A percentile compares a stretch with the other conserved stretches of the same genome.
Conservation (phyloP, 768 basidiomycete species). For the Lactifluus hygrophoroides region DNA sequence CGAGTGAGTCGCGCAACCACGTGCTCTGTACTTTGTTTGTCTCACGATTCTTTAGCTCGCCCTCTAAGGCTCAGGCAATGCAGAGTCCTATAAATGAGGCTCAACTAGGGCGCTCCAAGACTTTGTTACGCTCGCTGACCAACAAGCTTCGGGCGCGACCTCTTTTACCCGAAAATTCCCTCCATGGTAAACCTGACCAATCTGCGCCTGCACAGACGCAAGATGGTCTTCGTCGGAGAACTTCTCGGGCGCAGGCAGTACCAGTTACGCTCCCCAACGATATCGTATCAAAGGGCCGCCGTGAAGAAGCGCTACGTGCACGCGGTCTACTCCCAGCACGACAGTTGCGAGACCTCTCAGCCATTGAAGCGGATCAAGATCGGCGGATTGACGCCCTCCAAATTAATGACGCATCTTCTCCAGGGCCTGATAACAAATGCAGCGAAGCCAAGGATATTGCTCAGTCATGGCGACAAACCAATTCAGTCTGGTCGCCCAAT, state of each 20-base stretch:
- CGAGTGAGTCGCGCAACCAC: background rate
- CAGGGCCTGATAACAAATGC: background rate
- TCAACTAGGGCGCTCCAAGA: background rate
- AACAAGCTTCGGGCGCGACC: constrained; percentile 7
- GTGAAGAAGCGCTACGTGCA: constrained; percentile 16
- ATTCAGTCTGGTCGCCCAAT: background rate
- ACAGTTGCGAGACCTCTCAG: constrained; percentile 1
- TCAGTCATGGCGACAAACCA: constrained; percentile 4
- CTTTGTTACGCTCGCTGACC: constrained; percentile 1
- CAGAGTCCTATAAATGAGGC: background rate
- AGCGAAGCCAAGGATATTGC: constrained; percentile 16
- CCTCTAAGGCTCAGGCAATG: background rate
- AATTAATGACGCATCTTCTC: background rate
- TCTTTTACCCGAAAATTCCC: background rate
- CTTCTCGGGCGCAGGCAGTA: background rate
- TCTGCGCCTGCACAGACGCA: background rate
- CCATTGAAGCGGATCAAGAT: constrained; percentile 17
- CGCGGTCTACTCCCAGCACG: constrained; percentile 14
- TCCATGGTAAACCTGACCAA: background rate
- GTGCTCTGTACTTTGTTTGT: background rate
- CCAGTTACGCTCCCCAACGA: constrained; percentile 6
- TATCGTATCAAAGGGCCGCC: constrained; percentile 9
- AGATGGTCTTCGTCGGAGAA: background rate
- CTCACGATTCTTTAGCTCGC: background rate
- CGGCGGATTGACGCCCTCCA: constrained; percentile 1